Evolutionary conservation across 352 stramenopile genomes (phyloP), one percentile per base, ranked within the genome.

Genomic region (Phytophthora sp.): DNA sequence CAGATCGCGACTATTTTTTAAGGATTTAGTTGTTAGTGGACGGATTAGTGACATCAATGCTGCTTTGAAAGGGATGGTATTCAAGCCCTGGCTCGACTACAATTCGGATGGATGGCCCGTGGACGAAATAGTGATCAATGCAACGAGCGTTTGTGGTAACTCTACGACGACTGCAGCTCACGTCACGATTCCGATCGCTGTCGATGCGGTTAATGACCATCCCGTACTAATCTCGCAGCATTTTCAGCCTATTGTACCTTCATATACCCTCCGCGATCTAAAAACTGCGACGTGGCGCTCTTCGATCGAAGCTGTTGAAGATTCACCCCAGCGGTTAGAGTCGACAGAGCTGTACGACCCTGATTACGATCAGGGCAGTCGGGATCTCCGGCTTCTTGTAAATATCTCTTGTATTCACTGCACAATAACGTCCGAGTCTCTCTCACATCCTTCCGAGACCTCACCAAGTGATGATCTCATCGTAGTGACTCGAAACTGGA

Each of bases 1-100:
- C 8, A 51, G 65, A 26, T 77, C 76, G 16, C 62, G 71, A 11
- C 53, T 86, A 18, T 93, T 89, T 57, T 84, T 83, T 49, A 74
- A 68, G 3, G 53, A 39, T 0, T 30, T 88, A 3, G 46, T 24
- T 8, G 31, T 90, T 15, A 57, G 50, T 24, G 84, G 80, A 12
- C 57, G 64, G 31, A 36, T 78, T 13, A 24, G 23, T 4, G 79
- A 89, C 36, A 11, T 89, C 11, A 91, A 89, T 24, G 44, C 56
- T 8, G 82, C 82, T 11, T 66, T 93, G 24, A 42, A 39, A 8
- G 79, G 77, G 8, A 71, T 93, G 52, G 71, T 91, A 50, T 93
- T 81, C 50, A 80, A 77, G 18, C 77, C 79, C 1, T 63, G 62
- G 20, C 57, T 69, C 3, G 55, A 91, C 52, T 91, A 81, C 33